These are phyloP conservation scores for Ceratocystis ficicola DNA, from an alignment of 2,329 filamentous ascomycete species.

Conservation along the genomic window DNA sequence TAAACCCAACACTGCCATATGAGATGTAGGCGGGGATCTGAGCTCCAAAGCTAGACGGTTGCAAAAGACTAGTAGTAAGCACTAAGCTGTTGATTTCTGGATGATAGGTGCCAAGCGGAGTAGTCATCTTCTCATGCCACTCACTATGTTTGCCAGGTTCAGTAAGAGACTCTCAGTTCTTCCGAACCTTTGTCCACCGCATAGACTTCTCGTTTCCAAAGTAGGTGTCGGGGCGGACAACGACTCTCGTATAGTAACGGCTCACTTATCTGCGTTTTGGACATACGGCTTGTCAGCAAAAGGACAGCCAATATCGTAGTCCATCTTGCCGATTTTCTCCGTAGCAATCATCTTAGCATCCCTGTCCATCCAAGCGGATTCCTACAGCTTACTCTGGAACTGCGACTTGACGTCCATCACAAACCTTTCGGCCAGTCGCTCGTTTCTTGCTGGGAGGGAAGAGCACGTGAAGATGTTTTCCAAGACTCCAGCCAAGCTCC, in stretches of 20 bases:
- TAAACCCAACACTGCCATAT: slow-evolving; percentile 56
- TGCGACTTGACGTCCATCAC: slow-evolving; percentile 58
- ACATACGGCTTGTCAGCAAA: slow-evolving; percentile 44
- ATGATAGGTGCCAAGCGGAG: slow-evolving; percentile 56
- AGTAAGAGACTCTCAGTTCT: slow-evolving; percentile 45
- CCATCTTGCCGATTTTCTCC: slow-evolving; percentile 53
- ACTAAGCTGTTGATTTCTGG: slow-evolving; percentile 54
- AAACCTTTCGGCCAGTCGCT: slow-evolving; percentile 49
- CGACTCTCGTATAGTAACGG: slow-evolving; percentile 44
- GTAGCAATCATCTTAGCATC: slow-evolving; percentile 47
- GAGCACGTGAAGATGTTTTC: slow-evolving; percentile 57
- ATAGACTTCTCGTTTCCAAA: slow-evolving; percentile 47
- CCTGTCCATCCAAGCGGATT: slow-evolving; percentile 52
- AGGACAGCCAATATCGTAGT: slow-evolving; percentile 57
- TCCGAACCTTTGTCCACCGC: slow-evolving; percentile 35
- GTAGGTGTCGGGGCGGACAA: slow-evolving; percentile 39
- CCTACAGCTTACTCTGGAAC: slow-evolving; percentile 48
- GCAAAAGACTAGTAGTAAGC: slow-evolving; percentile 58
- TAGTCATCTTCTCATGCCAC: slow-evolving; percentile 49
- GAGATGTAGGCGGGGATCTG: slow-evolving; percentile 51
- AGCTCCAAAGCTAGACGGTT: slow-evolving; percentile 53
- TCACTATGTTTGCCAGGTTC: slow-evolving; percentile 48
- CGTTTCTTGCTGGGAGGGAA: slow-evolving; percentile 53
- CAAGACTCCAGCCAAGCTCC: slow-evolving; percentile 54
- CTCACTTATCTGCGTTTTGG: slow-evolving; percentile 43